These are phyloP conservation scores for Melampsora americana DNA, from an alignment of 1,284 basidiomycete genomes.

Conservation along the genomic window DNA sequence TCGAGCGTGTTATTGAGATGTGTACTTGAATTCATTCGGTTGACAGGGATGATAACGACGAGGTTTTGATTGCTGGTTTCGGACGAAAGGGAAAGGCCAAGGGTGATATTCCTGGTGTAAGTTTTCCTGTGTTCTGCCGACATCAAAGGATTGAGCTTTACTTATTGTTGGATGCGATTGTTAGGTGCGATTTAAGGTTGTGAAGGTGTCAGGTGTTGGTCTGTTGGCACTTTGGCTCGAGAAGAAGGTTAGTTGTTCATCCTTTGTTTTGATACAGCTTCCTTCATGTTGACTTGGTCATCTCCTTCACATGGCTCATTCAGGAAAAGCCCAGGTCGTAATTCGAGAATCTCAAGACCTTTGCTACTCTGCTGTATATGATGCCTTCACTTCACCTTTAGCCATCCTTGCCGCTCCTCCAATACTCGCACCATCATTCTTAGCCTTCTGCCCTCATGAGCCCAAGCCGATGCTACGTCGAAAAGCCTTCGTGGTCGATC, in stretches of 20 bases:
- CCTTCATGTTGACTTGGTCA: not conserved
- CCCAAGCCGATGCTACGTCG: too few species aligned
- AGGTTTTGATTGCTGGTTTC: slow-evolving; percentile 97
- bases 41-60: slow-evolving; percentile 44
- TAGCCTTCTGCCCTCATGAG: too few species aligned
- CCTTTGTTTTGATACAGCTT: not conserved
- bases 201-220: slow-evolving; percentile 99
- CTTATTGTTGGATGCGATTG: slow-evolving; percentile 51
- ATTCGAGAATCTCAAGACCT: not conserved
- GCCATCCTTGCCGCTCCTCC: too few species aligned
- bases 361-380: not conserved
- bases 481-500: not conserved
- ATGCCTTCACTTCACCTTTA: not conserved
- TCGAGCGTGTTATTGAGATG: not conserved
- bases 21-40: not conserved
- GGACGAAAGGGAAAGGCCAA: slow-evolving; percentile 99
- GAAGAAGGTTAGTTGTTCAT: slow-evolving; percentile 72
- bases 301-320: not conserved
- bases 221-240: slow-evolving; percentile 94
- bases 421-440: too few species aligned
- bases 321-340: slow-evolving; percentile 15
- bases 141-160: not conserved
- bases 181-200: slow-evolving; percentile 95
- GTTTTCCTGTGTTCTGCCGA: slow-evolving; percentile 43
- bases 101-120: slow-evolving; percentile 68